phyloP scores from a whole-genome alignment of 257 asterid genomes.

The Echites panduratus region DNA sequence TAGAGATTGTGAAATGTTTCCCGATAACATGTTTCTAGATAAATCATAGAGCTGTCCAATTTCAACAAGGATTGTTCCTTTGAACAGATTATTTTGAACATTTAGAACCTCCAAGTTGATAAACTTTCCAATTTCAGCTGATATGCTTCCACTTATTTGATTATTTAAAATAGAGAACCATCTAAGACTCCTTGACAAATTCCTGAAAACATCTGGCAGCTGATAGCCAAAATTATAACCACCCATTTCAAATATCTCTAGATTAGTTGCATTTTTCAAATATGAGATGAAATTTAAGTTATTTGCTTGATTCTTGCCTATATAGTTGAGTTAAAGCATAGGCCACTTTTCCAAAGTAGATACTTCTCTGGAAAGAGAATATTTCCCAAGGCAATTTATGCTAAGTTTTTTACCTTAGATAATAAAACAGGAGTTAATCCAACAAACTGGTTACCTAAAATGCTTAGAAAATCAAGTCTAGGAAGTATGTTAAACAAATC shows the following conservation, averaged over 20 bases:
- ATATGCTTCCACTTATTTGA: conserved; percentile 18
- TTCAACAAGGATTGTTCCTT: conserved; percentile 15
- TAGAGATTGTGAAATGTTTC: conserved; percentile 17
- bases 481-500: conserved; percentile 19
- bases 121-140: conserved; percentile 21
- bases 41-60: conserved; percentile 22
- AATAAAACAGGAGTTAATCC: conserved; percentile 21
- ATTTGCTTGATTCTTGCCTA: conserved; percentile 11
- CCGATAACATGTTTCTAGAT: conserved; percentile 14
- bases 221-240: conserved; percentile 16
- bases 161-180: conserved; percentile 8
- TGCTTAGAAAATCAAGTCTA: conserved; percentile 14
- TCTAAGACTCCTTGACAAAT: conserved; percentile 15
- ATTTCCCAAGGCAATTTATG: conserved; percentile 9
- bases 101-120: conserved; percentile 10
- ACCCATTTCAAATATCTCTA: conserved; percentile 6
- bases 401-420: conserved; percentile 16
- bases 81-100: conserved; percentile 18
- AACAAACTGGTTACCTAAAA: conserved; percentile 19
- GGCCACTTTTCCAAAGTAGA: conserved; percentile 20
- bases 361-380: conserved; percentile 20
- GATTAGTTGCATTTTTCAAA: conserved; percentile 9
- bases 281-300: conserved; percentile 22
- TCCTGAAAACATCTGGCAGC: conserved; percentile 18
- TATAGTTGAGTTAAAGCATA: conserved; percentile 15